phyloP scores from a whole-genome alignment of 192 early-diverging fungal genomes.

The Mortierella hygrophila region DNA sequence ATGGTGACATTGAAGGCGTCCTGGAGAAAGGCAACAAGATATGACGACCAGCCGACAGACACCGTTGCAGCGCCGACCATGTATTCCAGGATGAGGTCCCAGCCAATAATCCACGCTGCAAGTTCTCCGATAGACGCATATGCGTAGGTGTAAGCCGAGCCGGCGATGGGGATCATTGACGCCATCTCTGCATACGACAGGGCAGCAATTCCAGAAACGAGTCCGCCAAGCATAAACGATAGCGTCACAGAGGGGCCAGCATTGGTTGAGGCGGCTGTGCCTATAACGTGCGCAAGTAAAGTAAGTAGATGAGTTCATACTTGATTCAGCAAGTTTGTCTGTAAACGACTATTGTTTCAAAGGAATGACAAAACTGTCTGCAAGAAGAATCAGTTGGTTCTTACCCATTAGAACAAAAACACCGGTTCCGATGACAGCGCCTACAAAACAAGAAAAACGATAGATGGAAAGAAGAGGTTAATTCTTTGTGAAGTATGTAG shows the following conservation, averaged over 20 bases:
- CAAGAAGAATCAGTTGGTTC: neutral
- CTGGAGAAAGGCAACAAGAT: conserved; percentile 77
- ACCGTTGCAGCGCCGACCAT: conserved; percentile 87
- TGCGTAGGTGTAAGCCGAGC: conserved; percentile 89
- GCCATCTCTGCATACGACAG: conserved; percentile 91
- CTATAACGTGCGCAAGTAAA: conserved; percentile 26
- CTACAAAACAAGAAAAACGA: conserved; percentile 11
- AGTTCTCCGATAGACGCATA: conserved; percentile 92
- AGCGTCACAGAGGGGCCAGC: conserved; percentile 89
- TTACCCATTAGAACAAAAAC: conserved; percentile 53
- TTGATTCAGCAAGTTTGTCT: neutral
- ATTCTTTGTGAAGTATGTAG: neutral
- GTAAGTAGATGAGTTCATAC: neutral
- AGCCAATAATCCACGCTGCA: conserved; percentile 91
- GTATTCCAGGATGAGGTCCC: conserved; percentile 93
- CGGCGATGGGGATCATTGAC: conserved; percentile 87
- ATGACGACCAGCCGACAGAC: conserved; percentile 85
- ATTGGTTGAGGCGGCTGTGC: conserved; percentile 77
- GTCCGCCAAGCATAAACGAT: conserved; percentile 84
- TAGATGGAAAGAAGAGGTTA: neutral
- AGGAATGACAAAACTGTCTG: neutral
- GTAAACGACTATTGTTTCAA: neutral
- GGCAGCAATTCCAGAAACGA: conserved; percentile 80
- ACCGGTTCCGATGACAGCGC: conserved; percentile 49
- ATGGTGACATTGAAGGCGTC: conserved; percentile 73